phyloP scores from a whole-genome alignment of 2,329 filamentous ascomycete species.

The Microthyrium microscopicum region DNA sequence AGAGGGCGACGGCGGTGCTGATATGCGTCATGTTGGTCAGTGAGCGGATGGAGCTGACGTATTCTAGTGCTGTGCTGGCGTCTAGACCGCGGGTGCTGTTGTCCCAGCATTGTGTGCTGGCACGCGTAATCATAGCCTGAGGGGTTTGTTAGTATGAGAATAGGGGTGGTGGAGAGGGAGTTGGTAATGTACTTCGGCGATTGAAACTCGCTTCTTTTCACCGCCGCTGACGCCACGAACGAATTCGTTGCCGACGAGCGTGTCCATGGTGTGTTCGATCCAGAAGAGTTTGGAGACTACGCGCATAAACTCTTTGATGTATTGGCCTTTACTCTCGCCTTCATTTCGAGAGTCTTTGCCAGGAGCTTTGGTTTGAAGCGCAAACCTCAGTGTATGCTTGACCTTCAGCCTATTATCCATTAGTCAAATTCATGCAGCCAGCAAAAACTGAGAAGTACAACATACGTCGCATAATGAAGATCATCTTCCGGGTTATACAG shows the following conservation, averaged over 20 bases:
- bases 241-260: constrained; percentile 37
- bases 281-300: constrained; percentile 44
- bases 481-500: constrained; percentile 67
- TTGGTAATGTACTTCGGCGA: constrained; percentile 48
- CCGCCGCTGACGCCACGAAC: constrained; percentile 46
- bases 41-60: constrained; percentile 35
- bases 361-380: constrained; percentile 51
- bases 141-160: background rate
- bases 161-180: constrained; percentile 26
- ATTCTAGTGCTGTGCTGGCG: constrained; percentile 41
- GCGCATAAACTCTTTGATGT: constrained; percentile 43
- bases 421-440: too few species aligned
- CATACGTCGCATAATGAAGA: constrained; percentile 61
- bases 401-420: too few species aligned
- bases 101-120: constrained; percentile 27
- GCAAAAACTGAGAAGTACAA: too few species aligned
- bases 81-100: constrained; percentile 35
- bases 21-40: constrained; percentile 32
- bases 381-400: constrained; percentile 57
- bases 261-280: constrained; percentile 33
- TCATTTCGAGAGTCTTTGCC: constrained; percentile 42
- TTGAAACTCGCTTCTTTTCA: constrained; percentile 41
- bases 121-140: constrained; percentile 21
- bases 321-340: constrained; percentile 44
- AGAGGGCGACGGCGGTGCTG: constrained; percentile 40